Evolutionary conservation across 1,284 basidiomycete species (phyloP), one percentile per base, ranked within the genome.

Genomic region (Boletellus dicymbophilus): DNA sequence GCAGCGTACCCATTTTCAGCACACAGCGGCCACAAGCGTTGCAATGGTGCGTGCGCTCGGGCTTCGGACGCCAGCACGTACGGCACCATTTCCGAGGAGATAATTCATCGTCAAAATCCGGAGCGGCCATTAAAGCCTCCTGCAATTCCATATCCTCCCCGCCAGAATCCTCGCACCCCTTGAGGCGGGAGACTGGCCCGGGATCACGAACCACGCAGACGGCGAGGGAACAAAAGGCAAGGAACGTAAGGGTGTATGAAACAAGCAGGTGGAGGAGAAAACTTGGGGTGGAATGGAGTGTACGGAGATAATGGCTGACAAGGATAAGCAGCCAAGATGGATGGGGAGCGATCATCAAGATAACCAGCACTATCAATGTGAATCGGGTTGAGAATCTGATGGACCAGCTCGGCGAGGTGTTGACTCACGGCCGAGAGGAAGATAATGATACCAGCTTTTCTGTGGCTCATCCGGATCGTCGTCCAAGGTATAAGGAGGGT

Each of bases 21-120:
- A 92, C 84, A 66, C 93, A 95, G 36, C 85, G 76, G 36, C 82
- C 79, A 65, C 93, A 95, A 33, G 79, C 69, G 4, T 80, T 80
- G 65, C 90, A 94, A 62, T 95, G 93, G 65, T 95, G 93, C 9
- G 89, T 75, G 47, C 93, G 74, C 62, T 94, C 91, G 4, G 91
- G 90, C 69, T 92, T 93, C 0, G 85, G 82, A 22, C 78, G 82
- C 79, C 81, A 84, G 61, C 89, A 92, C 52, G 82, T 85, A 48
- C 80, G 77, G 67, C 89, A 92, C 87, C 88, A 92, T 55, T 75
- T 81, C 18, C 77, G 78, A 1, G 82, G 82, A 22, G 72, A 62
- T 51, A 72, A 67, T 51, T 78, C 78, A 44, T 82, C 78, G 37
- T 79, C 76, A 55, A 75, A 68, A 31, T 72, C 64, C 39, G 52